phyloP scores from a whole-genome alignment of 768 basidiomycete species.

The Pleurotus tuber-regium region DNA sequence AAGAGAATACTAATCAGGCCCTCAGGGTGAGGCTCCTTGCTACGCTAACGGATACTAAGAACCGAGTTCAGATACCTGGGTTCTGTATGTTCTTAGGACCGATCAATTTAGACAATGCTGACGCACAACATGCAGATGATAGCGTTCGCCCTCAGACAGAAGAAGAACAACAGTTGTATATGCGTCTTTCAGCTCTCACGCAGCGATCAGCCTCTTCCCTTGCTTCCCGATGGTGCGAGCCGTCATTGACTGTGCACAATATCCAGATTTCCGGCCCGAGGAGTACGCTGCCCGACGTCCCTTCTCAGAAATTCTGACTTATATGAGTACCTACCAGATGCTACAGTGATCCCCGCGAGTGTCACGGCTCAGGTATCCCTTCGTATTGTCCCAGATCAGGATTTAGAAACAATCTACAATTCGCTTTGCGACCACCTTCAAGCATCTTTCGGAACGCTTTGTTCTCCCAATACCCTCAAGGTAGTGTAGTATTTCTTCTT shows the following conservation, averaged over 20 bases:
- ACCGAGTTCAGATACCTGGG: constrained; percentile 65
- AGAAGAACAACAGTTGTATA: constrained; percentile 67
- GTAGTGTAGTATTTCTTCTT: constrained; percentile 35
- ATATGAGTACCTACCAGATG: constrained; percentile 40
- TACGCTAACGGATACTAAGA: constrained; percentile 57
- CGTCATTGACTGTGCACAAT: constrained; percentile 86
- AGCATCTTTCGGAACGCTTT: constrained; percentile 52
- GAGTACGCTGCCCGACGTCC: constrained; percentile 40
- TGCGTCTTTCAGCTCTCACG: constrained; percentile 66
- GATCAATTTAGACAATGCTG: no score
- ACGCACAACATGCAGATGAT: constrained; percentile 65
- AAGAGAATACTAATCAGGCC: no score
- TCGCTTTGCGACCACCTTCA: constrained; percentile 59
- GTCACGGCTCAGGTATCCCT: constrained; percentile 87
- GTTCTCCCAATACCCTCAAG: constrained; percentile 70
- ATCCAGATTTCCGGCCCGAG: constrained; percentile 80
- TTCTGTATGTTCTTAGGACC: constrained; percentile 66
- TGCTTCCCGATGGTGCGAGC: constrained; percentile 83
- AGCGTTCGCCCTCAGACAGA: constrained; percentile 66
- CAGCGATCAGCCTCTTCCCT: constrained; percentile 66
- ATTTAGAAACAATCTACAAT: constrained; percentile 63
- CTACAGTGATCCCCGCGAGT: constrained; percentile 84
- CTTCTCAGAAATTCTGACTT: background rate
- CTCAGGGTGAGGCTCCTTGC: constrained; percentile 75
- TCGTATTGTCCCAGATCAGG: constrained; percentile 94